These are phyloP conservation scores for Picea abies DNA, from an alignment of 83 land plant genomes.

Conservation along the genomic window DNA sequence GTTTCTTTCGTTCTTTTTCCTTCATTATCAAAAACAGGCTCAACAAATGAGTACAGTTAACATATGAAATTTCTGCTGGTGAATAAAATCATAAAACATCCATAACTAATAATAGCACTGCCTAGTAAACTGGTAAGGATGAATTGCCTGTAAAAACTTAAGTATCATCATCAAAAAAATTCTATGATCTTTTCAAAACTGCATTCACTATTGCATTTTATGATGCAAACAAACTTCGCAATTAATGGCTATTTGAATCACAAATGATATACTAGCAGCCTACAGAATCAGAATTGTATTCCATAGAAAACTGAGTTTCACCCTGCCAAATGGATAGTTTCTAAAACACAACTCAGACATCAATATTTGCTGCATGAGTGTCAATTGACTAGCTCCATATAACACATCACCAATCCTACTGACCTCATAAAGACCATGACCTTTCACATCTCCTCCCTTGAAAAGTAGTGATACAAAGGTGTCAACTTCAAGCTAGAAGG, in stretches of 20 bases:
- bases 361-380: neutral
- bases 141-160: neutral
- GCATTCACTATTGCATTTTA: neutral
- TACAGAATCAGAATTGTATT: neutral
- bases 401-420: neutral
- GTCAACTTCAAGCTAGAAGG: neutral
- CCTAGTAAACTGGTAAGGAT: neutral
- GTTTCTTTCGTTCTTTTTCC: constrained; percentile 6
- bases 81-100: neutral
- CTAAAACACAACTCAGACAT: neutral
- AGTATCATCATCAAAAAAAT: neutral
- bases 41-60: neutral
- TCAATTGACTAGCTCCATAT: neutral
- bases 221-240: neutral
- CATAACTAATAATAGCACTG: neutral
- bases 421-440: neutral
- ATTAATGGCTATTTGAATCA: neutral
- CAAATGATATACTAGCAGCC: neutral
- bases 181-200: neutral
- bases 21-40: neutral
- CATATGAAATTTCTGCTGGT: neutral
- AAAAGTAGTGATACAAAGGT: neutral
- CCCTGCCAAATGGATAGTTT: neutral
- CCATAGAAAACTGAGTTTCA: neutral
- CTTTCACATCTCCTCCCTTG: neutral